A percentile compares a stretch with the other conserved stretches of the same genome.
phyloP scores from a whole-genome alignment of 495 filamentous ascomycete species.

The Penicillium crystallinum region DNA sequence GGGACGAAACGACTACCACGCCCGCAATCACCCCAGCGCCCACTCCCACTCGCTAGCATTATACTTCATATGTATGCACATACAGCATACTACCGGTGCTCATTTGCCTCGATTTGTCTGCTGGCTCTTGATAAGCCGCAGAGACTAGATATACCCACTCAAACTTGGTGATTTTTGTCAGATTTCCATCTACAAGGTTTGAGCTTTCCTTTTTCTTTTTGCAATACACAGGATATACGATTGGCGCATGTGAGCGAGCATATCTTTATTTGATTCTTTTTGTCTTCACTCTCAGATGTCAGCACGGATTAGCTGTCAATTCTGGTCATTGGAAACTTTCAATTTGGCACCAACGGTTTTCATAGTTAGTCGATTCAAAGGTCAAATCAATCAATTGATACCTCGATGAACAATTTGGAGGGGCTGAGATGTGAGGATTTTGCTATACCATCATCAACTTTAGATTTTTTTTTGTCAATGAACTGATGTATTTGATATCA shows the following conservation, averaged over 20 bases:
- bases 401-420: background rate
- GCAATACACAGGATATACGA: slow-evolving; percentile 3
- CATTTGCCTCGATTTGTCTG: background rate
- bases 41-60: background rate
- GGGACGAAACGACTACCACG: background rate
- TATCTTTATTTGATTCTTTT: background rate
- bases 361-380: background rate
- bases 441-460: background rate
- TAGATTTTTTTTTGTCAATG: too few relatives aligned
- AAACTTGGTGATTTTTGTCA: background rate
- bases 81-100: background rate
- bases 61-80: background rate
- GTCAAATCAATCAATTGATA: background rate
- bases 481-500: background rate
- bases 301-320: background rate
- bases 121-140: background rate
- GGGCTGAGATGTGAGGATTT: background rate
- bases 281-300: background rate
- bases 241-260: slow-evolving; percentile 3
- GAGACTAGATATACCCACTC: slow-evolving; percentile 1
- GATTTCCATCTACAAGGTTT: background rate
- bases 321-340: background rate
- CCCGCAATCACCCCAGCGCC: background rate
- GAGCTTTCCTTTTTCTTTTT: background rate
- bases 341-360: background rate